Conservation (phyloP, 2,329 filamentous ascomycete genomes). For the Penicillium occitanis region DNA sequence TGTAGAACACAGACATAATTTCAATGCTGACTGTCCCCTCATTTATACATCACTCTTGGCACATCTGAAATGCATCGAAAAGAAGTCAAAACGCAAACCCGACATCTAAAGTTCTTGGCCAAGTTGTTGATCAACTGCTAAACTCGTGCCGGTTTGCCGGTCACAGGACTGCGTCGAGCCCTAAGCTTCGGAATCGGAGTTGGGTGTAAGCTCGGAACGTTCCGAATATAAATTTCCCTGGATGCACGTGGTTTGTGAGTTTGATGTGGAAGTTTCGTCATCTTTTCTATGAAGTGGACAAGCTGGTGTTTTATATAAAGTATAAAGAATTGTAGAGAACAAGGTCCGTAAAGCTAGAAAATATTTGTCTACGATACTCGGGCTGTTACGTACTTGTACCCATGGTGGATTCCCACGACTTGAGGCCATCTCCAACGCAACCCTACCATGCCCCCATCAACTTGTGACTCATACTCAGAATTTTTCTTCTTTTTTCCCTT, state of each 20-base stretch:
- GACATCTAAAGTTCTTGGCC: neutral
- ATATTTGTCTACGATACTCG: neutral
- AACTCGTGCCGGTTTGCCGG: conserved; percentile 12
- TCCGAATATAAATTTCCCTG: neutral
- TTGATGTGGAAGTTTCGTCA: neutral
- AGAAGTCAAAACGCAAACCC: neutral
- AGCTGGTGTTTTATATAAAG: neutral
- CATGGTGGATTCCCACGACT: neutral
- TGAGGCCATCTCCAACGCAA: neutral
- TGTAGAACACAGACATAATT: neutral
- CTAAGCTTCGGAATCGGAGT: neutral
- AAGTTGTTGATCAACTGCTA: neutral
- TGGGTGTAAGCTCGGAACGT: neutral
- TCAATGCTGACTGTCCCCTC: neutral
- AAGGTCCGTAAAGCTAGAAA: neutral
- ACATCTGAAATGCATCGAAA: neutral
- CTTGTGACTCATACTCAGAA: neutral
- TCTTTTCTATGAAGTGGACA: neutral
- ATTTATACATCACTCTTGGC: neutral
- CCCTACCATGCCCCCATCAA: neutral
- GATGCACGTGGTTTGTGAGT: neutral
- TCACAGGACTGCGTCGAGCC: conserved; percentile 7
- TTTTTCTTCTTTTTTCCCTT: neutral
- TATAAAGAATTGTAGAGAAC: neutral
- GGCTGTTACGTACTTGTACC: neutral